Conservation (phyloP, 148 eudicot species). For the Dysphania ambrosioides region DNA sequence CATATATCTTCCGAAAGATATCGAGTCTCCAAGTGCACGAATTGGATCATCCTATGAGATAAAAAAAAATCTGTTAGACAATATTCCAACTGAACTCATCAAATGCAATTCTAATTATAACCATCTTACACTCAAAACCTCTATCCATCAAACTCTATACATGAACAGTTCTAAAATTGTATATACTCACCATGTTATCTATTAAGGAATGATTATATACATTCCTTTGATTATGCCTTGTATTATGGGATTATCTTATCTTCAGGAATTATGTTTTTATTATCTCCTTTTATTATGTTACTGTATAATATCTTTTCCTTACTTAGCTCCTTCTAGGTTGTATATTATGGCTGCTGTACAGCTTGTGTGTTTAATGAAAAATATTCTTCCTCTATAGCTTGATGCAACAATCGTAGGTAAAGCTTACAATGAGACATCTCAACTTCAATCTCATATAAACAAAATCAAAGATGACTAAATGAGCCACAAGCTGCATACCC, state of each 20-base stretch:
- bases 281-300: too few species aligned
- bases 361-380: too few species aligned
- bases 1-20: constrained; percentile 77
- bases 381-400: too few species aligned
- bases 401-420: background rate
- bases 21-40: constrained; percentile 59
- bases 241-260: too few species aligned
- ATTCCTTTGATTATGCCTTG: too few species aligned
- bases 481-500: background rate
- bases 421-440: background rate
- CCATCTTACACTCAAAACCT: background rate
- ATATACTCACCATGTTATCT: background rate
- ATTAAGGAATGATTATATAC: background rate
- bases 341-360: too few species aligned
- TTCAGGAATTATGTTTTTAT: too few species aligned
- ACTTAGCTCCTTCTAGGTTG: too few species aligned
- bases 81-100: background rate
- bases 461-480: background rate
- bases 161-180: background rate
- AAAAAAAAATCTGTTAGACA: constrained; percentile 11
- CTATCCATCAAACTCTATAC: too few species aligned
- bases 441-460: background rate
- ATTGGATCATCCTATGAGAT: constrained; percentile 53
- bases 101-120: background rate
- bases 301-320: too few species aligned